Percentiles rank a stretch among this genome's conserved stretches.
These are phyloP conservation scores for Fraxinus dipetala DNA, from an alignment of 305 asterid genomes.

Conservation along the genomic window DNA sequence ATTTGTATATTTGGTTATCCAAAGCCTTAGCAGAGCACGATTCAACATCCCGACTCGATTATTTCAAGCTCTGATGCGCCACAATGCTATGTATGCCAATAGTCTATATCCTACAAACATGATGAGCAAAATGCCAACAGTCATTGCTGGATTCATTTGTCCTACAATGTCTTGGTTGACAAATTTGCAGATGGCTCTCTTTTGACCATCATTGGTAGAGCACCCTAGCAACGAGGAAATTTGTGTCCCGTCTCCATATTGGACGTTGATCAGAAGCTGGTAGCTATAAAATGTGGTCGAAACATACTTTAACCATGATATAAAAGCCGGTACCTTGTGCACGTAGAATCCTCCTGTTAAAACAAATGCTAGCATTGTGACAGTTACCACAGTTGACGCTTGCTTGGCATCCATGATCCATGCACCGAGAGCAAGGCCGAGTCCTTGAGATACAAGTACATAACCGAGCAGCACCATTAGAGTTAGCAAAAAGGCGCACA, in stretches of 20 bases:
- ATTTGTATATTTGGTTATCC: background rate
- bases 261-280: constrained; percentile 36
- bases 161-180: constrained; percentile 38
- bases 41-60: background rate
- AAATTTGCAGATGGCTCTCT: constrained; percentile 31
- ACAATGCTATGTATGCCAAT: constrained; percentile 43
- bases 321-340: constrained; percentile 37
- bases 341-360: constrained; percentile 47
- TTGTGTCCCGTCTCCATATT: constrained; percentile 40
- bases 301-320: constrained; percentile 47
- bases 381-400: constrained; percentile 50
- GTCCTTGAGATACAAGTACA: constrained; percentile 50
- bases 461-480: constrained; percentile 35
- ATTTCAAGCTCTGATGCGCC: constrained; percentile 27
- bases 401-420: constrained; percentile 49
- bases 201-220: constrained; percentile 11
- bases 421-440: constrained; percentile 49
- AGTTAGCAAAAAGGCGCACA: constrained; percentile 32
- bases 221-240: constrained; percentile 40
- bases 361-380: constrained; percentile 49
- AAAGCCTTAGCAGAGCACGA: background rate
- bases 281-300: constrained; percentile 47
- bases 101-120: constrained; percentile 47
- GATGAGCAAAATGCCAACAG: constrained; percentile 31
- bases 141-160: constrained; percentile 37